These are phyloP conservation scores for Beauveria sp. DNA, from an alignment of 2,329 filamentous ascomycete genomes.

Conservation along the genomic window DNA sequence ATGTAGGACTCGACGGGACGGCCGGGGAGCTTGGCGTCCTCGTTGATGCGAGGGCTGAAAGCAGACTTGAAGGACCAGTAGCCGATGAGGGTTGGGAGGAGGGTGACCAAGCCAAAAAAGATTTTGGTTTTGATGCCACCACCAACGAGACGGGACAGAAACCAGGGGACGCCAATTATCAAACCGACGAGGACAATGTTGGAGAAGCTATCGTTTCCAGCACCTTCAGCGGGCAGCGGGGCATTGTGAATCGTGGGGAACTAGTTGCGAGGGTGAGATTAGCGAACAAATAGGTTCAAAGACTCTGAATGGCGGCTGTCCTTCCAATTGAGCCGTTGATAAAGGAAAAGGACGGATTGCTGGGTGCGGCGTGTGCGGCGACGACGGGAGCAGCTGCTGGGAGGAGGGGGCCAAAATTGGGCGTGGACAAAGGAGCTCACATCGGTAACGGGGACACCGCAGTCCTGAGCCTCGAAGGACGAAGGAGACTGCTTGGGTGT, in stretches of 20 bases:
- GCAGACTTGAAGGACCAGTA: slow-evolving; percentile 80
- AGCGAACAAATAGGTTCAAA: background rate
- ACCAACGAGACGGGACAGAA: slow-evolving; percentile 76
- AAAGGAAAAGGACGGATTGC: background rate
- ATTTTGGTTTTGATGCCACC: slow-evolving; percentile 84
- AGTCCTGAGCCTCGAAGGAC: slow-evolving; percentile 65
- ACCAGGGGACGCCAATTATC: slow-evolving; percentile 65
- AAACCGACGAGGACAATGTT: slow-evolving; percentile 68
- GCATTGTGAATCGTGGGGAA: slow-evolving; percentile 79
- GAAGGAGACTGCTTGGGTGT: slow-evolving; percentile 34
- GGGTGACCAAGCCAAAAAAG: slow-evolving; percentile 74
- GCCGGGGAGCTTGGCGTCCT: slow-evolving; percentile 82
- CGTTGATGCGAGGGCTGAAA: slow-evolving; percentile 82
- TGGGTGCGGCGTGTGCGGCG: background rate
- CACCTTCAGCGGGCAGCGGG: slow-evolving; percentile 81
- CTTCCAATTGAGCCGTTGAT: background rate
- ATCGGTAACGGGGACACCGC: slow-evolving; percentile 34
- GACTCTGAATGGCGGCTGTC: background rate
- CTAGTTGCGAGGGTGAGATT: slow-evolving; percentile 15
- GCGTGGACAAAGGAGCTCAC: slow-evolving; percentile 30
- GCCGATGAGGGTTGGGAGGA: slow-evolving; percentile 67
- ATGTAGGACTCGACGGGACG: slow-evolving; percentile 87
- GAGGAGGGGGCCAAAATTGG: background rate
- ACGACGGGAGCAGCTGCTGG: background rate
- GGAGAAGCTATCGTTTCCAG: slow-evolving; percentile 81